Evolutionary conservation across 2,329 filamentous ascomycete species (phyloP).

Genomic region (Furcasterigmium furcatum): DNA sequence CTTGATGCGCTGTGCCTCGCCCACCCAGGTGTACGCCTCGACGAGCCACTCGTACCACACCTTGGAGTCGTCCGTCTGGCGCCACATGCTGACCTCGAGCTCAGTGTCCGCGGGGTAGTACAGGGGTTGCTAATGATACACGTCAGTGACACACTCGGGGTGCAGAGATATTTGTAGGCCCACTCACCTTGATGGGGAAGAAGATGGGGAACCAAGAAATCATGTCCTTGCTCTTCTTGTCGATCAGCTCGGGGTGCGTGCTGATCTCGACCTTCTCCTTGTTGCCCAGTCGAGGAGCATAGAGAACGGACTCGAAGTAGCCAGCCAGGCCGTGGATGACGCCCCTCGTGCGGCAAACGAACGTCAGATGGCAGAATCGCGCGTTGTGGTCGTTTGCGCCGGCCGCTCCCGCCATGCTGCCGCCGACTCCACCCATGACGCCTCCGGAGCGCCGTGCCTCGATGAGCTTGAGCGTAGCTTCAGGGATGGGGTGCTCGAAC

Average conservation of each 20-base stretch:
- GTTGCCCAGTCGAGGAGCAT: constrained; percentile 49
- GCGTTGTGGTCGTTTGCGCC: constrained; percentile 90
- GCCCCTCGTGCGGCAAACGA: constrained; percentile 74
- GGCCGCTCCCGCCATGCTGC: constrained; percentile 70
- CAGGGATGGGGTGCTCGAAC: constrained; percentile 72
- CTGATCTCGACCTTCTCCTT: constrained; percentile 74
- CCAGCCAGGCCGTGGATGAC: constrained; percentile 88
- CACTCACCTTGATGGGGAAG: constrained; percentile 84
- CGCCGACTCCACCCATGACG: constrained; percentile 63
- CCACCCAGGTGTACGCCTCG: constrained; percentile 71
- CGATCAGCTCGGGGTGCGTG: constrained; percentile 89
- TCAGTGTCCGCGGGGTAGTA: constrained; percentile 82
- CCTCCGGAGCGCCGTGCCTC: constrained; percentile 60
- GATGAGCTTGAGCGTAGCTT: constrained; percentile 50
- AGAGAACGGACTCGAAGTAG: constrained; percentile 96
- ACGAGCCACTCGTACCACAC: constrained; percentile 99
- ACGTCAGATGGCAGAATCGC: constrained; percentile 73
- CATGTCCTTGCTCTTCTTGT: constrained; percentile 93
- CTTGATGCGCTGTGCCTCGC: constrained; percentile 59
- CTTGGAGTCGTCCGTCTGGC: constrained; percentile 89
- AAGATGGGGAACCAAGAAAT: constrained; percentile 99
- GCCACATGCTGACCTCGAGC: constrained; percentile 90
- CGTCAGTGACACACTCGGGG: neutral
- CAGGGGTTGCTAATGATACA: constrained; percentile 67
- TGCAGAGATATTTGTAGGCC: too few species aligned